Evolutionary conservation across 129 eudicot genomes (phyloP), one percentile per base, ranked within the genome.

Genomic region (Flaveria ramosissima): DNA sequence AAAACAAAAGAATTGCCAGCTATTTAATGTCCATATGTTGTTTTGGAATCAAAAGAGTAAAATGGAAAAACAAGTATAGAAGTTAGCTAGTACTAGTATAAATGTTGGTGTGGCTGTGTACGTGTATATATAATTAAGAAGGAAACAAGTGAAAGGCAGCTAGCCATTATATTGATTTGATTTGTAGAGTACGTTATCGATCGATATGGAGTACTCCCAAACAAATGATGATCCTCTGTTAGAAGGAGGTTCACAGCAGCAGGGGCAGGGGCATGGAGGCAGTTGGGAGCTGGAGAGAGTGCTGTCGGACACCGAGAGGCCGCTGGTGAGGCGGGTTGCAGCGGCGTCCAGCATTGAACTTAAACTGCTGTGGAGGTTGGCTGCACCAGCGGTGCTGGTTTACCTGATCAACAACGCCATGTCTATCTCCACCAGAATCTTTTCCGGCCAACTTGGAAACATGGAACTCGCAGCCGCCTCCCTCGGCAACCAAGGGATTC

Each of bases 401-500:
- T 90, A 90, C 83, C 66, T 90, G 63, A 81, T 91, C 62, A 91
- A 91, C 82, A 91, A 86, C 82, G 50, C 85, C 76, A 88, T 91
- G 93, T 86, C 93, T 42, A 51, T 78, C 19, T 86, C 90, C 61
- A 91, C 97, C 2, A 77, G 91, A 36, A 91, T 86, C 82, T 91
- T 80, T 61, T 78, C 91, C 57, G 97, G 97, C 66, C 93, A 91
- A 1, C 93, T 91, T n/a, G 97, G 97, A 45, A 88, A 88, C 81
- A 82, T 72, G 52, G 78, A 85, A 75, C 83, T 88, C 1, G 92
- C 92, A 0, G 87, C 89, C 2, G 87, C 89, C 21, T 85, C 89
- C 53, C 92, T 88, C 41, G 92, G 89, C 65, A 88, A 85, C 82
- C 80, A 80, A 69, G 92, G 92, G 80, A 83, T 88, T 81, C 89